Conservation (phyloP, 1,284 basidiomycete species). For the Melampsora americana region DNA sequence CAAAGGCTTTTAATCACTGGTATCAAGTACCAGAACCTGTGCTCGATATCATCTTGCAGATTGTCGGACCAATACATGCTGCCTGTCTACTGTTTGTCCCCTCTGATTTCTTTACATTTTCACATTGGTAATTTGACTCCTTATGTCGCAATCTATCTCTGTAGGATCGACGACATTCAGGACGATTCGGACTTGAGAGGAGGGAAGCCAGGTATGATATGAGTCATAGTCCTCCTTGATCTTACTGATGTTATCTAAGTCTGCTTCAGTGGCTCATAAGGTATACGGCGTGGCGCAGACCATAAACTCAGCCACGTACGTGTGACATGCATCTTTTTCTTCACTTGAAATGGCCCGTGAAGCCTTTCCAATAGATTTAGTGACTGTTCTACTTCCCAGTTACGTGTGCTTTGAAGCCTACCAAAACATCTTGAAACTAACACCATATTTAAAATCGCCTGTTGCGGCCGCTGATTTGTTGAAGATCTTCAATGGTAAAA, state of each 20-base stretch:
- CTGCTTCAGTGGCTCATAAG: conserved; percentile 74
- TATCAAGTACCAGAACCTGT: conserved; percentile 72
- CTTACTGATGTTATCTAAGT: conserved; percentile 15
- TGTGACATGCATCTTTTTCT: conserved; percentile 68
- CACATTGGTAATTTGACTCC: neutral
- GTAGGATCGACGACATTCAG: conserved; percentile 93
- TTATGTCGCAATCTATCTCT: neutral
- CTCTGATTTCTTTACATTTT: neutral
- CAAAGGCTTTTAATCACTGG: conserved; percentile 93
- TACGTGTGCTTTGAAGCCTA: conserved; percentile 41
- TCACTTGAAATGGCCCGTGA: conserved; percentile 57
- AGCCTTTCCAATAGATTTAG: conserved; percentile 51
- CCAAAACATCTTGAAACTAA: conserved; percentile 26
- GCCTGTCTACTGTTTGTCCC: conserved; percentile 74
- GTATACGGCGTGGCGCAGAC: conserved; percentile 95
- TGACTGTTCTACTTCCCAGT: conserved; percentile 60
- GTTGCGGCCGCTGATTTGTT: conserved; percentile 14
- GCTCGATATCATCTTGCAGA: conserved; percentile 68
- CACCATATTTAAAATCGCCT: neutral
- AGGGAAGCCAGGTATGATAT: conserved; percentile 68
- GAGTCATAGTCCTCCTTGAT: neutral
- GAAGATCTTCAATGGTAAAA: conserved; percentile 38
- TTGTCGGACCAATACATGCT: conserved; percentile 91
- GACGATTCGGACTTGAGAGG: conserved; percentile 86
- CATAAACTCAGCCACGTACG: conserved; percentile 82